phyloP scores from a whole-genome alignment of 805 yeast genomes.

The Suhomyces emberorum region DNA sequence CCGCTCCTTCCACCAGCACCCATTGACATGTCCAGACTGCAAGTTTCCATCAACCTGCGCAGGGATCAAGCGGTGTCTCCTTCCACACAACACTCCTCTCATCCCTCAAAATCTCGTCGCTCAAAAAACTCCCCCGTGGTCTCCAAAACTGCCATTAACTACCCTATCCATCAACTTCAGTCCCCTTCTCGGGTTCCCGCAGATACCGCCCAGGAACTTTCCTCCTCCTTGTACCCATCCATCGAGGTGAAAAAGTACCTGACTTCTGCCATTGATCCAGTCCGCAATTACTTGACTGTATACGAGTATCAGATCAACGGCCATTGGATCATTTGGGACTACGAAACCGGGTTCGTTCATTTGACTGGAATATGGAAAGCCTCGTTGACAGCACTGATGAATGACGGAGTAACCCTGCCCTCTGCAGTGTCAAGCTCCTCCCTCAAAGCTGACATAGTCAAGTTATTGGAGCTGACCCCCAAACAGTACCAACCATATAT shows the following conservation, averaged over 20 bases:
- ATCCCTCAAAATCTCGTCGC: background rate
- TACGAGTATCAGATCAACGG: slow-evolving; percentile 66
- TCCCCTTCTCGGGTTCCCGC: slow-evolving; percentile 2
- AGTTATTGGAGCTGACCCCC: slow-evolving; percentile 63
- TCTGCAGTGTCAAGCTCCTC: slow-evolving; percentile 11
- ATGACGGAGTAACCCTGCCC: slow-evolving; percentile 3
- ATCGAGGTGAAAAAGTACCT: slow-evolving; percentile 51
- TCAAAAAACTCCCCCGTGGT: slow-evolving; percentile 6
- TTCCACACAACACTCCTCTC: background rate
- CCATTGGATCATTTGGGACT: slow-evolving; percentile 84
- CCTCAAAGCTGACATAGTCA: slow-evolving; percentile 73
- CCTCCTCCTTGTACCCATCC: slow-evolving; percentile 4
- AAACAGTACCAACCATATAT: slow-evolving; percentile 55
- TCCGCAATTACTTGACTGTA: slow-evolving; percentile 61
- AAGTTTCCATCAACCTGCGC: background rate
- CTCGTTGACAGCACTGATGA: slow-evolving; percentile 18
- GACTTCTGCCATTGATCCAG: slow-evolving; percentile 63
- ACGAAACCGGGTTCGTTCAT: slow-evolving; percentile 79
- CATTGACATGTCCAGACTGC: background rate
- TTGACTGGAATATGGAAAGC: slow-evolving; percentile 86
- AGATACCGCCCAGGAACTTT: background rate
- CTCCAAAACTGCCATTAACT: slow-evolving; percentile 9
- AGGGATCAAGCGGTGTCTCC: background rate
- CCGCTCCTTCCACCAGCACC: slow-evolving; percentile 3
- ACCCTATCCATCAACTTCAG: slow-evolving; percentile 8